Percentiles rank a stretch among this genome's conserved stretches.
phyloP scores from a whole-genome alignment of 83 land plant species.

The Larix sibirica region DNA sequence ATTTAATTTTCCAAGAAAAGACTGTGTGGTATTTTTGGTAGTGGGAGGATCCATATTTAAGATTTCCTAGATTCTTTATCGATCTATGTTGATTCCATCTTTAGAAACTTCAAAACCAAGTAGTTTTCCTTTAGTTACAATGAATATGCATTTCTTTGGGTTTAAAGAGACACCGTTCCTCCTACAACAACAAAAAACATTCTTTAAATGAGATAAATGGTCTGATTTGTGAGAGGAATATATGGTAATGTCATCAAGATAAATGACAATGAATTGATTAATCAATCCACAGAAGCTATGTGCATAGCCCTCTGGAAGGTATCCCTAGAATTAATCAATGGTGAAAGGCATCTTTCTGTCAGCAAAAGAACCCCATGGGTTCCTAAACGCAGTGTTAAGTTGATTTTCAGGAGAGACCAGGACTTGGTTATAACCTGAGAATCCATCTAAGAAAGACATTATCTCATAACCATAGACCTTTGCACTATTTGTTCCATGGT shows the following conservation, averaged over 20 bases:
- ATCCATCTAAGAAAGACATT: no score
- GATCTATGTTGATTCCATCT: neutral
- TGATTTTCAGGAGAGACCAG: no score
- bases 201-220: neutral
- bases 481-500: no score
- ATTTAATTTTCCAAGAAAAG: neutral
- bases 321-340: no score
- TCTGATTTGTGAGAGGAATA: fast-evolving
- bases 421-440: no score
- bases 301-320: no score
- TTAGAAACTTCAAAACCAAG: neutral
- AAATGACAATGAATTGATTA: no score
- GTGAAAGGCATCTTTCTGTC: no score
- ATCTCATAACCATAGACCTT: no score
- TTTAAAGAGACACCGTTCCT: neutral
- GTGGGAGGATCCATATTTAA: neutral
- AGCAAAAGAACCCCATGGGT: no score
- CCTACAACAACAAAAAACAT: neutral
- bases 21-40: neutral
- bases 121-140: neutral
- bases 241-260: neutral
- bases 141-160: neutral
- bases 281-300: no score
- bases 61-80: neutral
- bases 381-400: no score